A percentile compares a stretch with the other conserved stretches of the same genome.
Evolutionary conservation across 1,284 basidiomycete species (phyloP).

Genomic region (Boletus smithii): DNA sequence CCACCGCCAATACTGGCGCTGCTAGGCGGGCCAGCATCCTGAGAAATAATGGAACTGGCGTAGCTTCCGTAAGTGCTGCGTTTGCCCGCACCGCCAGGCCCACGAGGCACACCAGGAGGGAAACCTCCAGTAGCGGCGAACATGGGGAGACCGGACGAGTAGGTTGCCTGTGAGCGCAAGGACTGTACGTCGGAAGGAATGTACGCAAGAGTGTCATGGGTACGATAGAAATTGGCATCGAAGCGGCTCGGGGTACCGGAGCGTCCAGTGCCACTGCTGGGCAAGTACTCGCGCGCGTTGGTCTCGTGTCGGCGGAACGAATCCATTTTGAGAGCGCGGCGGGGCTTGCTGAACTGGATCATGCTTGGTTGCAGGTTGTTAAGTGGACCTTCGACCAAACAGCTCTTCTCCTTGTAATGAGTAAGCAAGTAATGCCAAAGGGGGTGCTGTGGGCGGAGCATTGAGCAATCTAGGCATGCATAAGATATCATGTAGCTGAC

Average conservation of each 20-base stretch:
- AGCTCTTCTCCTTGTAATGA: slow-evolving; percentile 96
- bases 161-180: slow-evolving; percentile 90
- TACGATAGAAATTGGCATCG: slow-evolving; percentile 92
- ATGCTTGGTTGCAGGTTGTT: slow-evolving; percentile 96
- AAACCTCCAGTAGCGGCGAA: slow-evolving; percentile 72
- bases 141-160: slow-evolving; percentile 85
- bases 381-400: slow-evolving; percentile 94
- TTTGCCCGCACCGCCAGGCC: slow-evolving; percentile 50
- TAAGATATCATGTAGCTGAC: slow-evolving; percentile 42
- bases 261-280: slow-evolving; percentile 38
- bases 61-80: slow-evolving; percentile 80
- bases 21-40: slow-evolving; percentile 68
- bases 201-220: slow-evolving; percentile 90
- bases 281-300: slow-evolving; percentile 69
- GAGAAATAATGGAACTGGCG: slow-evolving; percentile 87
- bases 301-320: slow-evolving; percentile 89
- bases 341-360: slow-evolving; percentile 98
- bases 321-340: slow-evolving; percentile 83
- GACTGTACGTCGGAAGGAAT: slow-evolving; percentile 95
- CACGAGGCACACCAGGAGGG: slow-evolving; percentile 58
- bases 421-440: slow-evolving; percentile 98
- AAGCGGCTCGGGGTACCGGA: slow-evolving; percentile 88
- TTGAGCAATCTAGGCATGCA: slow-evolving; percentile 15
- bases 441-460: slow-evolving; percentile 65
- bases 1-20: slow-evolving; percentile 45